A percentile compares a stretch with the other conserved stretches of the same genome.
These are phyloP conservation scores for Phytopythium helicoides DNA, from an alignment of 352 stramenopile species.

Conservation along the genomic window DNA sequence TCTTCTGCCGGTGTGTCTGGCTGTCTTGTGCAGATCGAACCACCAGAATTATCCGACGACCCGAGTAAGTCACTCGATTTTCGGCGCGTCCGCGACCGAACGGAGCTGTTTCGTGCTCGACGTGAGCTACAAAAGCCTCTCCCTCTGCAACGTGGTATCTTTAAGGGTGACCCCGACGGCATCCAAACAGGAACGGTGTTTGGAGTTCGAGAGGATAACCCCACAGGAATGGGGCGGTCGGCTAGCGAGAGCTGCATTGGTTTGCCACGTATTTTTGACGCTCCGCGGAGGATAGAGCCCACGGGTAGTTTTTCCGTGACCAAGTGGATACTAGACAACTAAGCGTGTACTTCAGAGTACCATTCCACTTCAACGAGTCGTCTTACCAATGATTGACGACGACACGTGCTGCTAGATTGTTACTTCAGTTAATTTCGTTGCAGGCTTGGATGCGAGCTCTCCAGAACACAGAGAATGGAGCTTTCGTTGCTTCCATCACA, in stretches of 20 bases:
- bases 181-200: constrained; percentile 14
- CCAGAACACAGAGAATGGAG: too few relatives aligned
- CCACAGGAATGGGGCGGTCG: constrained; percentile 13
- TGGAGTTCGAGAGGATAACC: constrained; percentile 20
- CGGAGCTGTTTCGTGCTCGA: constrained; percentile 45
- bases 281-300: constrained; percentile 28
- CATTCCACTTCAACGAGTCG: too few relatives aligned
- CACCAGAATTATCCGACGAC: constrained; percentile 23
- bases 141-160: constrained; percentile 20
- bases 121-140: constrained; percentile 53
- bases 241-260: constrained; percentile 31
- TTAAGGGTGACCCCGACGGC: neutral
- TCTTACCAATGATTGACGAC: too few relatives aligned
- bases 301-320: constrained; percentile 37
- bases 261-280: constrained; percentile 32
- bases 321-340: constrained; percentile 32
- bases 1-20: constrained; percentile 51
- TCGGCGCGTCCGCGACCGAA: constrained; percentile 41
- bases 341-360: too few relatives aligned
- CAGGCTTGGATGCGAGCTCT: too few relatives aligned
- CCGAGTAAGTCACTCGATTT: constrained; percentile 40
- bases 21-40: constrained; percentile 47
- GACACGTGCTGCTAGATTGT: too few relatives aligned
- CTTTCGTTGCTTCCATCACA: too few relatives aligned
- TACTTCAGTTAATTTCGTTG: too few relatives aligned